These are phyloP conservation scores for Oryza coarctata DNA, from an alignment of 176 grass and related monocot species.

Conservation along the genomic window DNA sequence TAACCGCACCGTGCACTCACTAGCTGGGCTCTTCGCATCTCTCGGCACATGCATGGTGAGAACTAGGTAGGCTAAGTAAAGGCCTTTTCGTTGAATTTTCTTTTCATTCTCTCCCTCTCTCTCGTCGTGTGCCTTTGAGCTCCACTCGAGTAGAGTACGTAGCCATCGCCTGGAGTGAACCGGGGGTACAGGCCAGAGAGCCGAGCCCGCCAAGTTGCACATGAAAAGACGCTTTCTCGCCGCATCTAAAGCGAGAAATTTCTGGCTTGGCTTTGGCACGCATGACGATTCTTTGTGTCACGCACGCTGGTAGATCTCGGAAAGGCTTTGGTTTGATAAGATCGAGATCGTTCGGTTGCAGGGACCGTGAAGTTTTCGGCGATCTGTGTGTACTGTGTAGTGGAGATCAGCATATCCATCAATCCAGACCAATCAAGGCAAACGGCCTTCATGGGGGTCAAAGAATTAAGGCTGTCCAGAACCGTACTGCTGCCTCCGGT, in stretches of 20 bases:
- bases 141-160: slow-evolving; percentile 27
- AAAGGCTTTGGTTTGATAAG: not conserved
- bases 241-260: slow-evolving; percentile 40
- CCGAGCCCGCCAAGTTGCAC: slow-evolving; percentile 22
- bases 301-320: not conserved
- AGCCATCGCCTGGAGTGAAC: slow-evolving; percentile 34
- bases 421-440: not conserved
- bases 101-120: not conserved
- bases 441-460: not conserved
- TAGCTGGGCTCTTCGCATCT: not conserved
- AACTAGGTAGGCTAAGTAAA: slow-evolving; percentile 11
- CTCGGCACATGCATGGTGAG: slow-evolving; percentile 1
- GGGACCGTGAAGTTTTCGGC: not conserved
- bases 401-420: too few relatives aligned
- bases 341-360: not conserved
- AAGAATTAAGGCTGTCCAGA: not conserved
- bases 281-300: not conserved
- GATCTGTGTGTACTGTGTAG: too few relatives aligned
- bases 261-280: not conserved
- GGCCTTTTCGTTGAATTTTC: slow-evolving; percentile 6
- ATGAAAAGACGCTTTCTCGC: slow-evolving; percentile 49
- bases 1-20: slow-evolving; percentile 7
- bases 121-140: not conserved
- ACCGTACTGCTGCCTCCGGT: not conserved
- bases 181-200: not conserved